A percentile compares a stretch with the other conserved stretches of the same genome.
Conservation (phyloP, 306 rosid genomes). For the Psophocarpus tetragonolobus region DNA sequence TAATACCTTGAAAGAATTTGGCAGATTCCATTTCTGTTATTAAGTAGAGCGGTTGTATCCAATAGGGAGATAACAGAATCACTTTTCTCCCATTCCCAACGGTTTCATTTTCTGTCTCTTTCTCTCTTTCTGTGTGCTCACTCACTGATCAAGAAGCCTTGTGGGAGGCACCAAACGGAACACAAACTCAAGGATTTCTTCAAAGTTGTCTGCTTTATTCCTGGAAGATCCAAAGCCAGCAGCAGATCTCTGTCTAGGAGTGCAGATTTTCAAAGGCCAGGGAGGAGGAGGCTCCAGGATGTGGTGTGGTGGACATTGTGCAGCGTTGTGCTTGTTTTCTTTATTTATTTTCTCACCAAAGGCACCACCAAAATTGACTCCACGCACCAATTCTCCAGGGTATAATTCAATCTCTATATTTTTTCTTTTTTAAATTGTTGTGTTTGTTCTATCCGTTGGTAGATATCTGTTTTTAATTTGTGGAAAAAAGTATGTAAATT, state of each 20-base stretch:
- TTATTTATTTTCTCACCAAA: slow-evolving; percentile 59
- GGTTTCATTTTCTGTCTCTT: not conserved
- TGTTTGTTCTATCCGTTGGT: not conserved
- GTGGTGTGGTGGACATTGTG: slow-evolving; percentile 58
- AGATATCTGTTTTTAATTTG: not conserved
- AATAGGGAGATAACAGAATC: slow-evolving; percentile 4
- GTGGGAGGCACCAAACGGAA: not conserved
- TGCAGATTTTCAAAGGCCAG: slow-evolving; percentile 70
- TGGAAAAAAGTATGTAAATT: not conserved
- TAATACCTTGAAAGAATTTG: not conserved
- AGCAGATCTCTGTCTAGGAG: slow-evolving; percentile 45
- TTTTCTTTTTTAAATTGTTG: not conserved
- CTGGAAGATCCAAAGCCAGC: slow-evolving; percentile 15
- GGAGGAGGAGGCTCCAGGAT: slow-evolving; percentile 62
- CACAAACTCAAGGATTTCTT: not conserved
- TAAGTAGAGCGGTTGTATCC: not conserved
- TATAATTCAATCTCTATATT: slow-evolving; percentile 17
- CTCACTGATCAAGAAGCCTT: slow-evolving; percentile 14
- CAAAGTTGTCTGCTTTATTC: slow-evolving; percentile 18
- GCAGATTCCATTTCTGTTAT: not conserved
- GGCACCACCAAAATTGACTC: slow-evolving; percentile 65
- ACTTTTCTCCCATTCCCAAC: not conserved
- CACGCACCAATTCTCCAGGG: slow-evolving; percentile 56
- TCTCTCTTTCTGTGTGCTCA: not conserved
- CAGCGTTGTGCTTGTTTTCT: slow-evolving; percentile 53